Conservation (phyloP, 345 rosid species). For the Ailanthus altissimus region DNA sequence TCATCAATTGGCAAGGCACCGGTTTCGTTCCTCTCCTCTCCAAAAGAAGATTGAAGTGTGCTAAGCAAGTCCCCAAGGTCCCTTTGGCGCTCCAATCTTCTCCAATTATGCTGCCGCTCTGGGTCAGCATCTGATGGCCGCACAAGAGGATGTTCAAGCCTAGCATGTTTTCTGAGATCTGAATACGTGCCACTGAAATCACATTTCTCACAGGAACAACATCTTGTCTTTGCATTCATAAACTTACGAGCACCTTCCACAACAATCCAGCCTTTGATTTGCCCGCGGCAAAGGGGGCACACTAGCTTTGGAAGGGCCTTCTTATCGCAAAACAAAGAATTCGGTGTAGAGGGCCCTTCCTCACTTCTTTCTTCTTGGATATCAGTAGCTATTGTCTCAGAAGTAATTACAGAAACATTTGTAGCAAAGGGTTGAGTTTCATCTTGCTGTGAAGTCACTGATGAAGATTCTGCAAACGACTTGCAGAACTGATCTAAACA, state of each 20-base stretch:
- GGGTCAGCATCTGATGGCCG: slow-evolving; percentile 94
- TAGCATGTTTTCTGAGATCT: slow-evolving; percentile 92
- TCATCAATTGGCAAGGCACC: slow-evolving; percentile 56
- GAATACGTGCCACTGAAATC: slow-evolving; percentile 71
- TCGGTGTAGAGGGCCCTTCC: slow-evolving; percentile 28
- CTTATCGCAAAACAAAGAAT: slow-evolving; percentile 38
- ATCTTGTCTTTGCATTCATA: slow-evolving; percentile 84
- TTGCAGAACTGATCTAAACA: slow-evolving; percentile 90
- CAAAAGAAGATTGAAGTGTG: slow-evolving; percentile 82
- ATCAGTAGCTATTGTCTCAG: slow-evolving; percentile 35
- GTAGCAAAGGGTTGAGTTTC: slow-evolving; percentile 31
- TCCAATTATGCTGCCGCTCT: slow-evolving; percentile 89
- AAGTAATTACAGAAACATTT: slow-evolving; percentile 23
- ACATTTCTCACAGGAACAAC: slow-evolving; percentile 88
- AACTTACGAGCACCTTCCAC: slow-evolving; percentile 68
- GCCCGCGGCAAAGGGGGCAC: slow-evolving; percentile 92
- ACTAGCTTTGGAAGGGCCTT: slow-evolving; percentile 47
- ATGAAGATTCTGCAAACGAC: slow-evolving; percentile 50
- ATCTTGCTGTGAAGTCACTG: slow-evolving; percentile 34
- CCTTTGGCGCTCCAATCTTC: slow-evolving; percentile 93
- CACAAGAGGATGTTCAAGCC: slow-evolving; percentile 74
- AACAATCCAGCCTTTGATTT: slow-evolving; percentile 77
- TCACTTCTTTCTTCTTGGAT: slow-evolving; percentile 41
- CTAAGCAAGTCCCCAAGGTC: slow-evolving; percentile 94
- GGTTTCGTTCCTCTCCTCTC: slow-evolving; percentile 72